Evolutionary conservation across 202 grass and related monocot genomes (phyloP).

Genomic region (Saccharum hybrid): DNA sequence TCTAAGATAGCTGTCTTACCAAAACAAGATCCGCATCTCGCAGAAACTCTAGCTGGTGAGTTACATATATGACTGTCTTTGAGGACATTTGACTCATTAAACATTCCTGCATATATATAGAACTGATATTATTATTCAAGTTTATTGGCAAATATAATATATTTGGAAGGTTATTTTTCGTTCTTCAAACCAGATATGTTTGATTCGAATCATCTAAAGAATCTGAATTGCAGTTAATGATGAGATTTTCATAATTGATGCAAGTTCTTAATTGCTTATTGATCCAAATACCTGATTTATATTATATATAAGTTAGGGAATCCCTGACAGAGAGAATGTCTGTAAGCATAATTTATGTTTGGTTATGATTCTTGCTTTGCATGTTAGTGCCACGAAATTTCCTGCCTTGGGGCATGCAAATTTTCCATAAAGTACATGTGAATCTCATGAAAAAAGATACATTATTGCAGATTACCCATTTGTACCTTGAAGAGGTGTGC

Average conservation of each 20-base stretch:
- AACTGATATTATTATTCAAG: neutral
- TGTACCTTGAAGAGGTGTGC: conserved; percentile 86
- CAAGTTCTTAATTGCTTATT: conserved; percentile 26
- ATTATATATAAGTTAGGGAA: neutral
- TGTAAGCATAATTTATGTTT: conserved; percentile 16
- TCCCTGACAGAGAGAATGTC: neutral
- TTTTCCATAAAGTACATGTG: conserved; percentile 2
- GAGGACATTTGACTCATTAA: conserved; percentile 66
- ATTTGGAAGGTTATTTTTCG: conserved; percentile 1
- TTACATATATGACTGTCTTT: conserved; percentile 90
- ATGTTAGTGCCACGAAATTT: neutral
- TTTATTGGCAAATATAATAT: neutral
- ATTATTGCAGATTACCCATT: conserved; percentile 18
- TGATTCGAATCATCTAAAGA: conserved; percentile 10
- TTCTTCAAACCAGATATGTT: conserved; percentile 13
- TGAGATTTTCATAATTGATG: neutral
- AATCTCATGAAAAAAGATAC: conserved; percentile 14
- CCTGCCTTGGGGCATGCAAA: neutral
- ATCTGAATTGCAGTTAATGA: conserved; percentile 26
- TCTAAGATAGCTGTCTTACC: conserved; percentile 49
- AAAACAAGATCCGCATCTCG: conserved; percentile 76
- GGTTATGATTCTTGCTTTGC: neutral
- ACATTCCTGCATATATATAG: conserved; percentile 68
- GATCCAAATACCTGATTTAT: conserved; percentile 7
- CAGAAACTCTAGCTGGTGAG: conserved; percentile 93